Evolutionary conservation across 208 protist genomes (phyloP), one percentile per base, ranked within the genome.

Genomic region (Leishmania mexicana): DNA sequence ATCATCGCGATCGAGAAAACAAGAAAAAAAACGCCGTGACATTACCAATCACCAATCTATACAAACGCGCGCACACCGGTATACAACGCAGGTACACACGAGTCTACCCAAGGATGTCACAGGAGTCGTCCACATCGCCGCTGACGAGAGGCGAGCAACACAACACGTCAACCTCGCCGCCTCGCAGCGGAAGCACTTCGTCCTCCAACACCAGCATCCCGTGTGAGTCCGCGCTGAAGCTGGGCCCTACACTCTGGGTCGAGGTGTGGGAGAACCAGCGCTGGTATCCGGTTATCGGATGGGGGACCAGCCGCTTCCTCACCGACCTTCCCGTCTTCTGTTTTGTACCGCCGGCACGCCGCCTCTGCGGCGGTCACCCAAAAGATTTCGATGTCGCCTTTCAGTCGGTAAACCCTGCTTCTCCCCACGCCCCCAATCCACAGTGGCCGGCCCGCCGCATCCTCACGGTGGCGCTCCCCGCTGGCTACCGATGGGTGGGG

Each of bases 211-310:
- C 77, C 15, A 81, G 40, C 60, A 86, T 72, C 67, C 86, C 71
- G 68, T 76, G 35, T 24, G 70, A 74, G 65, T 72, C 73, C 58
- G 80, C 81, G 3, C 51, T 85, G 1, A 51, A 58, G 62, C 85
- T 86, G 6, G 86, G 86, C 17, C 87, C 83, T 51, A 83, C 83
- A 40, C 79, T 94, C 4, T 87, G 81, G 53, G 82, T 92, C 35
- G 84, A 90, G 57, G 81, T 90, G 24, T 85, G 79, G 38, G 92
- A 94, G 72, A 91, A 85, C 72, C 83, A 94, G 83, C 90, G 90
- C n/a, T 94, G 92, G 88, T 95, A 89, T 76, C 92, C 90, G 1
- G 75, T 95, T 35, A 75, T 89, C 15, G 92, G 92, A 24, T 94
- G 92, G 90, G 83, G 75, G 17, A 90, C 88, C 17, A 94, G 87